phyloP scores from a whole-genome alignment of 306 rosid species.

The Sicyos baderoa region DNA sequence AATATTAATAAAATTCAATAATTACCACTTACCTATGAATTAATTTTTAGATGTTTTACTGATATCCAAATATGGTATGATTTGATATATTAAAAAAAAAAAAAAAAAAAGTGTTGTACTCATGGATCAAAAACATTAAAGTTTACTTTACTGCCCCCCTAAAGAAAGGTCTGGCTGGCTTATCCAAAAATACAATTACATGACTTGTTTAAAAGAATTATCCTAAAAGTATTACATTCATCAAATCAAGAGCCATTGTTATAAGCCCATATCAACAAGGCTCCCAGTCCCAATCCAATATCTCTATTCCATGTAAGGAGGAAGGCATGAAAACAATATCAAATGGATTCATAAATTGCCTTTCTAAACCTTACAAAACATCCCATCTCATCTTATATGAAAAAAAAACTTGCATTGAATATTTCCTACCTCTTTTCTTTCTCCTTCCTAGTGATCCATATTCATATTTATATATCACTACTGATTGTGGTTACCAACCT shows the following conservation, averaged over 20 bases:
- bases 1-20: neutral
- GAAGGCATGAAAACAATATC: constrained; percentile 3
- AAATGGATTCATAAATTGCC: neutral
- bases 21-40: too few species aligned
- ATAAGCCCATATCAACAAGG: neutral
- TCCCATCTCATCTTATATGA: neutral
- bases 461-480: constrained; percentile 23
- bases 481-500: constrained; percentile 38
- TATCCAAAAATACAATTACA: constrained; percentile 10
- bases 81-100: too few species aligned
- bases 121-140: constrained; percentile 10
- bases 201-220: constrained; percentile 16
- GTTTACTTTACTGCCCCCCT: neutral
- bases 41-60: too few species aligned
- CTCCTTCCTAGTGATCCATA: neutral
- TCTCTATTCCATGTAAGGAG: constrained; percentile 7
- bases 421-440: neutral
- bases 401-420: constrained; percentile 9
- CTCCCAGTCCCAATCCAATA: neutral
- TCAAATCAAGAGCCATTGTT: neutral
- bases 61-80: too few species aligned
- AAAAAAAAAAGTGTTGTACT: too few species aligned
- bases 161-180: neutral
- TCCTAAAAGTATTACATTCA: constrained; percentile 24
- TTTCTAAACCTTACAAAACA: too few species aligned